Percentiles rank a stretch among this genome's conserved stretches.
Conservation (phyloP, 306 rosid genomes). For the Mucuna pruriens region DNA sequence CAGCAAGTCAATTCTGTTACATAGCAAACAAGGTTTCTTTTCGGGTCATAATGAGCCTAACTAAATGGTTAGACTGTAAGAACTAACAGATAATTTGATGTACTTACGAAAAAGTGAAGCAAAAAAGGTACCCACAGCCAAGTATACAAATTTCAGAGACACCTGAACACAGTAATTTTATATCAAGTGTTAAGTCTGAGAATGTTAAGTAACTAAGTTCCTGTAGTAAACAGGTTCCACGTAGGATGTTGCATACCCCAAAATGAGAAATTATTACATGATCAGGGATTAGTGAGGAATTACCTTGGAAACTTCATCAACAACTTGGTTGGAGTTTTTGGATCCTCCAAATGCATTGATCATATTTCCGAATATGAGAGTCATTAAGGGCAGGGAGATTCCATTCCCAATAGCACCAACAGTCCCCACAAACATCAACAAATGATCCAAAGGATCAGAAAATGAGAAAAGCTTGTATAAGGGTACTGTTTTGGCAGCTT, state of each 20-base stretch:
- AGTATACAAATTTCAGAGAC: constrained; percentile 58
- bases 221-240: not conserved
- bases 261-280: too few species aligned
- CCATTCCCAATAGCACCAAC: constrained; percentile 68
- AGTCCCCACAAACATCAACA: constrained; percentile 59
- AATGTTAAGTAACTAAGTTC: not conserved
- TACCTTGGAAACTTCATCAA: constrained; percentile 63
- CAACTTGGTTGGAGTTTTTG: constrained; percentile 28
- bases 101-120: constrained; percentile 73
- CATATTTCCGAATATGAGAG: constrained; percentile 52
- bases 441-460: constrained; percentile 57
- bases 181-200: constrained; percentile 16
- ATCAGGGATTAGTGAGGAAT: not conserved
- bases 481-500: constrained; percentile 47
- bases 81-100: not conserved
- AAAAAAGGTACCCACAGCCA: constrained; percentile 61
- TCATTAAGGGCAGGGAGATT: constrained; percentile 52
- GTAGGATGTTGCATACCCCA: not conserved
- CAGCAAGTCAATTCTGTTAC: constrained; percentile 70
- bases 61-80: not conserved
- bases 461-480: constrained; percentile 66
- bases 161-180: constrained; percentile 45
- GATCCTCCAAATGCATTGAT: constrained; percentile 58
- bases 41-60: constrained; percentile 4
- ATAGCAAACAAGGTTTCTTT: constrained; percentile 25